phyloP scores from a whole-genome alignment of 2,329 filamentous ascomycete genomes.

The Neoarthrinium moseri region DNA sequence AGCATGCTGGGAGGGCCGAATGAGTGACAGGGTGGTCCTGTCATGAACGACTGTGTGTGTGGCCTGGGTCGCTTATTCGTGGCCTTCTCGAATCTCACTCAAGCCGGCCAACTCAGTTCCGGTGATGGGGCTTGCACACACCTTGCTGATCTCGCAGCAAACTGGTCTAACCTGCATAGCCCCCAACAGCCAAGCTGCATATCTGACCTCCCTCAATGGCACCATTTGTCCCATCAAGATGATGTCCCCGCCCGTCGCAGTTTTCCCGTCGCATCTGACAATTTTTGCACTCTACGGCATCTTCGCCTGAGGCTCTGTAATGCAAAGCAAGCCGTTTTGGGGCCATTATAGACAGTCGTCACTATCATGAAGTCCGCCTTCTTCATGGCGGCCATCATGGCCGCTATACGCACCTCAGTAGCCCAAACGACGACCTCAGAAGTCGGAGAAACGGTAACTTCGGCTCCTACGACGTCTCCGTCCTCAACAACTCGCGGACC shows the following conservation, averaged over 20 bases:
- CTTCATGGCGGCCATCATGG: slow-evolving; percentile 1
- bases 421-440: not conserved
- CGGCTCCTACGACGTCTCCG: not conserved
- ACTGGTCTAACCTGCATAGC: not conserved
- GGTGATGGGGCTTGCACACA: not conserved
- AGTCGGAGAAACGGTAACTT: not conserved
- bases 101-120: not conserved
- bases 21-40: too few species aligned
- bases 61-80: not conserved
- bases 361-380: slow-evolving; percentile 3
- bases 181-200: not conserved
- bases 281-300: not conserved
- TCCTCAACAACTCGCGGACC: not conserved
- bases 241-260: not conserved
- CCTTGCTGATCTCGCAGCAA: not conserved
- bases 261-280: not conserved
- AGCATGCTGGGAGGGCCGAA: too few species aligned
- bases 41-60: not conserved
- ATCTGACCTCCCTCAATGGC: not conserved
- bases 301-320: not conserved
- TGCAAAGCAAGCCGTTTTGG: not conserved
- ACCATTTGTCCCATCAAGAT: slow-evolving; percentile 1
- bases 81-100: not conserved
- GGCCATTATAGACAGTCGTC: not conserved
- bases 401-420: not conserved